phyloP scores from a whole-genome alignment of 768 basidiomycete genomes.

The Dioszegia hungarica region DNA sequence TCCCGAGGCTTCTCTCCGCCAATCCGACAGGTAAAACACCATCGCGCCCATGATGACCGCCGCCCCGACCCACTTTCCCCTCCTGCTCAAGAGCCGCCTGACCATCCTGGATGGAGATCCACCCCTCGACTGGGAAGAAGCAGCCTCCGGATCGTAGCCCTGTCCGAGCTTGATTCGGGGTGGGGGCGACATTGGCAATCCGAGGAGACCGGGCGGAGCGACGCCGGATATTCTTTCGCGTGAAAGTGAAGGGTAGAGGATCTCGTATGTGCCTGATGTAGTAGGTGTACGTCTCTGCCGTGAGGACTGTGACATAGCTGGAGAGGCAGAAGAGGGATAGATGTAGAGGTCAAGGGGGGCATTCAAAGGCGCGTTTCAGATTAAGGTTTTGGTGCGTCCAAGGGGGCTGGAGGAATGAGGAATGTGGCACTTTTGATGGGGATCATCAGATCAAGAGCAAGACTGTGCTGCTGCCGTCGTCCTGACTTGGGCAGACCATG shows the following conservation, averaged over 20 bases:
- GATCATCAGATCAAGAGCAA: too few relatives aligned
- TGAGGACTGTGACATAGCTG: not conserved
- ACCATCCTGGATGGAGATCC: not conserved
- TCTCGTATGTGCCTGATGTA: conserved; percentile 1
- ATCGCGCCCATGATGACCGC: not conserved
- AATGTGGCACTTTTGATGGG: not conserved
- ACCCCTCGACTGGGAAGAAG: not conserved
- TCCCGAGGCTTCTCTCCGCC: not conserved
- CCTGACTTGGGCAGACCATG: too few relatives aligned
- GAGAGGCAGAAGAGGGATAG: not conserved
- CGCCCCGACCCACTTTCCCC: conserved; percentile 2
- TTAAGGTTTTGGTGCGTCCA: too few relatives aligned
- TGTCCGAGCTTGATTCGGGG: not conserved
- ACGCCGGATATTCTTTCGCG: not conserved
- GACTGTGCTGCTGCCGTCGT: too few relatives aligned
- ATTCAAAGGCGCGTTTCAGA: too few relatives aligned
- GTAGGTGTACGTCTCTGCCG: conserved; percentile 5
- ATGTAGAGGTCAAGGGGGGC: too few relatives aligned
- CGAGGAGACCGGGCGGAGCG: not conserved
- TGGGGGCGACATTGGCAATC: not conserved
- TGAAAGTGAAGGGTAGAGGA: not conserved
- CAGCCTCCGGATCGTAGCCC: not conserved
- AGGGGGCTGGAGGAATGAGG: not conserved
- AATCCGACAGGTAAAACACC: not conserved
- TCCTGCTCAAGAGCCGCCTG: not conserved